Base-by-base conservation (phyloP, 192 early-diverging fungal species). In the Dimargaris xerosporica region DNA sequence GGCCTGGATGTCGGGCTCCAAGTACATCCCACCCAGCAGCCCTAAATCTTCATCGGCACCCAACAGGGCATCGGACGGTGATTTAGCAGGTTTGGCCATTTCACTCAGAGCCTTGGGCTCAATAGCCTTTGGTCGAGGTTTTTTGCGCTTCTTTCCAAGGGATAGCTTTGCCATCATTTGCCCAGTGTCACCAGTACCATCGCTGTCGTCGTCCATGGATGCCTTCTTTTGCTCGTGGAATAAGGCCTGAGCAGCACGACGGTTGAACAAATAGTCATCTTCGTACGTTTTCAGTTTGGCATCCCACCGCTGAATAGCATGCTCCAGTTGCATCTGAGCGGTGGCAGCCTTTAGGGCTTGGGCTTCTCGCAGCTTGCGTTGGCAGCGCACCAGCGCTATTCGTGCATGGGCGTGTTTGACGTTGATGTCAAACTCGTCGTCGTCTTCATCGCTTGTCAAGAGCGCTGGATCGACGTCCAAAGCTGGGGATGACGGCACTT, bases 261-360 rank as follows among this genome's bases (percentile, higher is more conserved):
- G 50, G 50, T 52, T 52, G 50, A 52, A 52, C 19, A 52, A 28
- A 19, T 52, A 52, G 19, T 52, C 50, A 10, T 52, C 50, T 7
- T 21, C 50, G 3, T 52, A 52, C 23, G 23, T 21, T 26, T 21
- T n/a, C 23, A n/a, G 23, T 11, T 28, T n/a, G 19, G 50, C 9
- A 11, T 52, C 23, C 50, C 50, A 52, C 50, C 50, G 50, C 19
- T 11, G 21, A 11, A 52, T 21, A 21, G 21, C 50, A 2, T 28
- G 50, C 28, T 52, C 23, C 50, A 21, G 28, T 0, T 52, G 21
- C 19, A 11, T 0, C 19, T 26, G 19, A 19, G 21, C 6, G 19
- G 50, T 10, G 28, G 50, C 9, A 3, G 21, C 23, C 23, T 0
- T 52, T 52, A 26, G 19, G 50, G 50, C 9, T 19, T 10, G 21